Evolutionary conservation across 202 grass and related monocot genomes (phyloP).

Genomic region (Schoenoplectus tabernaemontani): DNA sequence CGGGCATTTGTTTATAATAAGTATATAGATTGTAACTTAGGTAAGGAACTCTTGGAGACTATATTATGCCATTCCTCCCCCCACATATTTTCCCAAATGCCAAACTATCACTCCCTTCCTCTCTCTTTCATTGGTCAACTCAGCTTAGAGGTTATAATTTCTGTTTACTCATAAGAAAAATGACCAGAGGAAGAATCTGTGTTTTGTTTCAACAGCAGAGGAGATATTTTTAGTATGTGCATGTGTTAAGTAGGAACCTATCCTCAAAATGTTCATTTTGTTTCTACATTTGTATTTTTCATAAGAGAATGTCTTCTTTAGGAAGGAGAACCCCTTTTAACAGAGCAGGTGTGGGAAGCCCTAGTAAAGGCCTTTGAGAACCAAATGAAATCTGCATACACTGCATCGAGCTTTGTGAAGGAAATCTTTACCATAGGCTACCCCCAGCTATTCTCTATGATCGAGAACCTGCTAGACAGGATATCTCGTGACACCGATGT

Average conservation of each 20-base stretch:
- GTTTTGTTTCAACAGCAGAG: neutral
- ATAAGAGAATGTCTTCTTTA: constrained; percentile 26
- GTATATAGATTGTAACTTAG: too few relatives aligned
- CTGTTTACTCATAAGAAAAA: neutral
- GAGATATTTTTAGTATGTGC: neutral
- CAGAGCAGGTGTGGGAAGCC: constrained; percentile 96
- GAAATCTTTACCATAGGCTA: constrained; percentile 98
- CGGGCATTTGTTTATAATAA: too few relatives aligned
- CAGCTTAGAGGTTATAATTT: neutral
- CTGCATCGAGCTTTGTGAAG: constrained; percentile 94
- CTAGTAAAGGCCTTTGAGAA: constrained; percentile 89
- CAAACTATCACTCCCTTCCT: too few relatives aligned
- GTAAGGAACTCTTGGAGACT: neutral
- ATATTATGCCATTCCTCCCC: neutral
- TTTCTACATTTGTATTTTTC: neutral
- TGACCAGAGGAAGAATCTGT: neutral
- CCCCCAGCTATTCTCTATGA: constrained; percentile 83
- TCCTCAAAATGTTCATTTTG: neutral
- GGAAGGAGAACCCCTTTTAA: constrained; percentile 94
- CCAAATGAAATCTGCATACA: constrained; percentile 91
- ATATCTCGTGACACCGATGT: constrained; percentile 89
- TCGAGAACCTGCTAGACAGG: constrained; percentile 92
- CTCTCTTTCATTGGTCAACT: neutral
- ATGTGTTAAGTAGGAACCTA: neutral
- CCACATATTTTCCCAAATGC: neutral